These are phyloP conservation scores for Penicillium coprophilum DNA, from an alignment of 495 filamentous ascomycete species.

Conservation along the genomic window DNA sequence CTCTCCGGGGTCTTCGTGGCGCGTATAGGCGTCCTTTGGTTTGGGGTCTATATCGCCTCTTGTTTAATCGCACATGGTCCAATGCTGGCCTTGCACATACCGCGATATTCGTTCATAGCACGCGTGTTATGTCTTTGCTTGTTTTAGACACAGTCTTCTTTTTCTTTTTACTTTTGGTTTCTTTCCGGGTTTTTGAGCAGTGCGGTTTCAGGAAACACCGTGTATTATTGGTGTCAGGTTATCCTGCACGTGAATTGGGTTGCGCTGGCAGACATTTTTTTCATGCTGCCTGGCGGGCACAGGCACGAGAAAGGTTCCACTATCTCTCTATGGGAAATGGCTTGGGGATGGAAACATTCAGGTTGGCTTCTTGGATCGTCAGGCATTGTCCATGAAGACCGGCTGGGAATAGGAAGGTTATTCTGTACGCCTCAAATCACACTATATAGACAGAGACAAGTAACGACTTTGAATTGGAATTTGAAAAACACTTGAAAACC, in stretches of 20 bases:
- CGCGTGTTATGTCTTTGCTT: background rate
- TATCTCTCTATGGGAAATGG: conserved; percentile 8
- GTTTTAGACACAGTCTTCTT: background rate
- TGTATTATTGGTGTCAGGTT: conserved; percentile 8
- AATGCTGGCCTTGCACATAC: conserved; percentile 3
- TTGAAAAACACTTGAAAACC: background rate
- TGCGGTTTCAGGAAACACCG: conserved; percentile 2
- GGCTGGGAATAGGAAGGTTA: conserved; percentile 6
- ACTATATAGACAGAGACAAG: conserved; percentile 13
- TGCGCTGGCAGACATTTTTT: conserved; percentile 8
- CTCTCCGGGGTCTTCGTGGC: conserved; percentile 4
- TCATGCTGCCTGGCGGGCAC: conserved; percentile 28
- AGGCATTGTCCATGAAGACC: conserved; percentile 21
- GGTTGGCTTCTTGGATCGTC: conserved; percentile 18
- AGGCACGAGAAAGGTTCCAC: conserved; percentile 17
- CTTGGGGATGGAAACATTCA: conserved; percentile 12
- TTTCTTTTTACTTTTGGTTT: background rate
- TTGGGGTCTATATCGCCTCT: conserved; percentile 8
- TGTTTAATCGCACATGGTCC: conserved; percentile 11
- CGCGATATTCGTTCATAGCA: conserved; percentile 4
- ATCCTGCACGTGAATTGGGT: conserved; percentile 1
- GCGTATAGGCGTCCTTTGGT: conserved; percentile 3
- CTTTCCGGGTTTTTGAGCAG: background rate
- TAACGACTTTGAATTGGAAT: conserved; percentile 14
- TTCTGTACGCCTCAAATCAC: conserved; percentile 8